Evolutionary conservation across 2,329 filamentous ascomycete species (phyloP).

Genomic region (Cercospora zeae-maydis): DNA sequence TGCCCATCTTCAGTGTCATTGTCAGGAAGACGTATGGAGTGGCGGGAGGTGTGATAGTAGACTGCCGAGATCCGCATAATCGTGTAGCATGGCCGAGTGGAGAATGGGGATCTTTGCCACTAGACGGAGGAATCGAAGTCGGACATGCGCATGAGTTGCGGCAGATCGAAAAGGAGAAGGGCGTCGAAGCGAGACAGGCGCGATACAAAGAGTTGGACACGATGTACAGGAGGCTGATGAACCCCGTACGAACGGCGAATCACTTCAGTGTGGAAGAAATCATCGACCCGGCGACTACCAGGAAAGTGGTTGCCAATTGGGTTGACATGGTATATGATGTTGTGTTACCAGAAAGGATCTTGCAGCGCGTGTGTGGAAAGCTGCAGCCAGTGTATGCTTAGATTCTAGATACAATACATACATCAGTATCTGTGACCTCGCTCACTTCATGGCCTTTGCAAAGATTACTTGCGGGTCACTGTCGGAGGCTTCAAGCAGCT

Average conservation of each 20-base stretch:
- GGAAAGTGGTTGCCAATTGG: conserved; percentile 56
- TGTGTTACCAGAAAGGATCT: conserved; percentile 50
- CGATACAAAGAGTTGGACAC: conserved; percentile 57
- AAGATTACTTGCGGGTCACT: too few species aligned
- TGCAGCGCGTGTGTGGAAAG: conserved; percentile 39
- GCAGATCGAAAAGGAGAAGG: conserved; percentile 51
- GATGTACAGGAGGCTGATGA: conserved; percentile 61
- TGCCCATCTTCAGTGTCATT: conserved; percentile 61
- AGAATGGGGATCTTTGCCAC: conserved; percentile 59
- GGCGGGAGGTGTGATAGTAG: conserved; percentile 62
- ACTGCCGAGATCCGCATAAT: conserved; percentile 58
- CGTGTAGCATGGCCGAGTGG: conserved; percentile 63
- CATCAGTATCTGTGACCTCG: background rate
- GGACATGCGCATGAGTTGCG: conserved; percentile 59
- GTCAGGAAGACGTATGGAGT: conserved; percentile 61
- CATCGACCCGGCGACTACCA: conserved; percentile 59
- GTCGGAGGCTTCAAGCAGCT: too few species aligned
- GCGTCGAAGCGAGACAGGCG: conserved; percentile 47
- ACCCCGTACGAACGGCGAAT: conserved; percentile 62
- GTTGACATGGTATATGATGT: conserved; percentile 53
- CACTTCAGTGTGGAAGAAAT: conserved; percentile 63
- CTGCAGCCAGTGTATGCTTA: conserved; percentile 33
- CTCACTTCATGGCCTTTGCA: too few species aligned
- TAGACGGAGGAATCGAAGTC: conserved; percentile 64
- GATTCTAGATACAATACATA: background rate